Conservation (phyloP, 2,329 filamentous ascomycete genomes). For the Herpotrichia juniperi region DNA sequence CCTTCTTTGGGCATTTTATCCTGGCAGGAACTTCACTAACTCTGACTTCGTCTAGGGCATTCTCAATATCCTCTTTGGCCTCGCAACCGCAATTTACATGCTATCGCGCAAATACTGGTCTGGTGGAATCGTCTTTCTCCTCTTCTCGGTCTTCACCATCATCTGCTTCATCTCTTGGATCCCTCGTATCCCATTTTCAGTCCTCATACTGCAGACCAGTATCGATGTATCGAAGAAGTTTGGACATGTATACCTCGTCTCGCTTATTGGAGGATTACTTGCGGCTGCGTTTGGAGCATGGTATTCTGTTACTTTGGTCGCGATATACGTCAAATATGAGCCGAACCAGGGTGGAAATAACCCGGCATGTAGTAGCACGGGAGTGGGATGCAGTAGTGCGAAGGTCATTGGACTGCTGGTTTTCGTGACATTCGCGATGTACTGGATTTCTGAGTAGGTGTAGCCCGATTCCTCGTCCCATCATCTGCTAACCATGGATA, state of each 20-base stretch:
- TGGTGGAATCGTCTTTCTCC: slow-evolving; percentile 83
- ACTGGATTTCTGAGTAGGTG: slow-evolving; percentile 80
- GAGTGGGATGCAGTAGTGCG: slow-evolving; percentile 70
- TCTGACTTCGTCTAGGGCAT: slow-evolving; percentile 61
- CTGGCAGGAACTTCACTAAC: slow-evolving; percentile 38
- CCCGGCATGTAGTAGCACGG: slow-evolving; percentile 59
- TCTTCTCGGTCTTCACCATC: slow-evolving; percentile 80
- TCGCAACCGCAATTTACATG: slow-evolving; percentile 90
- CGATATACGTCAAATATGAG: slow-evolving; percentile 83
- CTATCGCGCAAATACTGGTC: slow-evolving; percentile 77
- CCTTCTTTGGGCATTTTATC: background rate
- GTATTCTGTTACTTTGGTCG: slow-evolving; percentile 85
- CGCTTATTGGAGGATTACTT: slow-evolving; percentile 78
- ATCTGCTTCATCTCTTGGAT: slow-evolving; percentile 90
- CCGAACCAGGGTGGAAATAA: slow-evolving; percentile 62
- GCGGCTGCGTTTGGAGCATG: slow-evolving; percentile 80
- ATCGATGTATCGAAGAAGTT: slow-evolving; percentile 84
- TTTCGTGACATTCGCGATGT: slow-evolving; percentile 89
- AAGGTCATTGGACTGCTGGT: slow-evolving; percentile 85
- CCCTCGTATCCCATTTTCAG: slow-evolving; percentile 87
- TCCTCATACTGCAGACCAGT: slow-evolving; percentile 83
- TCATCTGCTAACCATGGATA: slow-evolving; percentile 54
- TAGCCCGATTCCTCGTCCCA: slow-evolving; percentile 78
- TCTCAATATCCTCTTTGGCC: slow-evolving; percentile 80
- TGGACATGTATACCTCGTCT: slow-evolving; percentile 87